Percentiles rank a stretch among this genome's conserved stretches.
Evolutionary conservation across 495 filamentous ascomycete species (phyloP).

Genomic region (Chaetomium tenue): DNA sequence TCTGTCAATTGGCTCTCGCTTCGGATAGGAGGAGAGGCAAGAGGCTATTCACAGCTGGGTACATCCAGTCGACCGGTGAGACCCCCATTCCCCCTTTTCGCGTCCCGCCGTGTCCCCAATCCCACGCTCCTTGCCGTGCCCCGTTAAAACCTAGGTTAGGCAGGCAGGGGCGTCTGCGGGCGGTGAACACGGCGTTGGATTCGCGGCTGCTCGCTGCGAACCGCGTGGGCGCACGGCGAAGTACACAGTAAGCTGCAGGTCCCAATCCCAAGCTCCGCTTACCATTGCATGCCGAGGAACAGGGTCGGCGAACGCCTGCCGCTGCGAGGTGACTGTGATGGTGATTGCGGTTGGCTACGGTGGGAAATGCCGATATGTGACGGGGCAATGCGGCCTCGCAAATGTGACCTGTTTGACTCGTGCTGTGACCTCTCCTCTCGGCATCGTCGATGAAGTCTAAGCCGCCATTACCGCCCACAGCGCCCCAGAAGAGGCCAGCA

Average conservation of each 20-base stretch:
- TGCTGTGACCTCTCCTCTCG: neutral
- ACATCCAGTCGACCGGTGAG: neutral
- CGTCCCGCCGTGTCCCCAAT: neutral
- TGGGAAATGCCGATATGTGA: neutral
- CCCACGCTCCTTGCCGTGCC: neutral
- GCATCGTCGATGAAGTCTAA: neutral
- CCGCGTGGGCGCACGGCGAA: constrained; percentile 2
- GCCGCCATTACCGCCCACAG: constrained; percentile 1
- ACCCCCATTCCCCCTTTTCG: neutral
- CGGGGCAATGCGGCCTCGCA: too few relatives aligned
- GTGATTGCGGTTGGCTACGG: too few relatives aligned
- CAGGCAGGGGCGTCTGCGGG: neutral
- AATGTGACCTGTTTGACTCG: too few relatives aligned
- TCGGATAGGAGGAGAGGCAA: neutral
- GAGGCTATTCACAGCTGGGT: constrained; percentile 9
- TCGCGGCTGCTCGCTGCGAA: neutral
- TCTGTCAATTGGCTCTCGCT: neutral
- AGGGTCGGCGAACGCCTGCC: neutral
- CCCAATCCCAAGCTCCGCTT: neutral
- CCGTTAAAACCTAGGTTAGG: neutral
- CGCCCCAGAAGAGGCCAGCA: constrained; percentile 27
- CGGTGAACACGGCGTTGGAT: neutral
- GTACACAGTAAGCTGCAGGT: neutral
- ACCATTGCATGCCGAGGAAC: neutral
- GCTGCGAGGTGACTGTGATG: neutral